A percentile compares a stretch with the other conserved stretches of the same genome.
Evolutionary conservation across 2,329 filamentous ascomycete genomes (phyloP).

Genomic region (Colletotrichum gloeosporioides): DNA sequence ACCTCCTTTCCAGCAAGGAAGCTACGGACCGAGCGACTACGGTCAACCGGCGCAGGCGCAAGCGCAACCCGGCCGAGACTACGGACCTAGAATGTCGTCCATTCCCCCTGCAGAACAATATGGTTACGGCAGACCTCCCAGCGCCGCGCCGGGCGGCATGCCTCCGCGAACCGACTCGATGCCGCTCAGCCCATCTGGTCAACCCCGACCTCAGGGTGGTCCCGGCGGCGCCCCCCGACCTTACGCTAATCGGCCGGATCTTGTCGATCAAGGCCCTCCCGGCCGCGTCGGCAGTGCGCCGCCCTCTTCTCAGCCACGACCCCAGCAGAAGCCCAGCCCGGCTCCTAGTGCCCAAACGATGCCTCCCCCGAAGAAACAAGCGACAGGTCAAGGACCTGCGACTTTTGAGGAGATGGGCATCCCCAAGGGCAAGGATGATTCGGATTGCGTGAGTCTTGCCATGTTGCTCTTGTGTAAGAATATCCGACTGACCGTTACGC

Average conservation of each 20-base stretch:
- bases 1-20: constrained; percentile 28
- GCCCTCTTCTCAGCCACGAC: constrained; percentile 31
- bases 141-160: constrained; percentile 26
- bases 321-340: constrained; percentile 28
- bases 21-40: constrained; percentile 21
- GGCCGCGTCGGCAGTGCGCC: constrained; percentile 44
- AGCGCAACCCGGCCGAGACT: constrained; percentile 37
- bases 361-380: constrained; percentile 45
- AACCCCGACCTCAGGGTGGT: constrained; percentile 10
- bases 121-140: constrained; percentile 31
- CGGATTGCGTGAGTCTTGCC: constrained; percentile 78
- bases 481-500: neutral
- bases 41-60: constrained; percentile 19
- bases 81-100: constrained; percentile 42
- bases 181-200: constrained; percentile 22
- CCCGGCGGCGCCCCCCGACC: constrained; percentile 6
- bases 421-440: constrained; percentile 80
- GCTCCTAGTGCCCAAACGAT: constrained; percentile 34
- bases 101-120: constrained; percentile 31
- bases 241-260: constrained; percentile 15
- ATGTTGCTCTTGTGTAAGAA: neutral
- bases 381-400: constrained; percentile 78
- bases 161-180: constrained; percentile 39
- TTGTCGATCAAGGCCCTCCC: constrained; percentile 4
- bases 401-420: constrained; percentile 99